phyloP scores from a whole-genome alignment of 345 rosid genomes.

The Citrus trifoliata region DNA sequence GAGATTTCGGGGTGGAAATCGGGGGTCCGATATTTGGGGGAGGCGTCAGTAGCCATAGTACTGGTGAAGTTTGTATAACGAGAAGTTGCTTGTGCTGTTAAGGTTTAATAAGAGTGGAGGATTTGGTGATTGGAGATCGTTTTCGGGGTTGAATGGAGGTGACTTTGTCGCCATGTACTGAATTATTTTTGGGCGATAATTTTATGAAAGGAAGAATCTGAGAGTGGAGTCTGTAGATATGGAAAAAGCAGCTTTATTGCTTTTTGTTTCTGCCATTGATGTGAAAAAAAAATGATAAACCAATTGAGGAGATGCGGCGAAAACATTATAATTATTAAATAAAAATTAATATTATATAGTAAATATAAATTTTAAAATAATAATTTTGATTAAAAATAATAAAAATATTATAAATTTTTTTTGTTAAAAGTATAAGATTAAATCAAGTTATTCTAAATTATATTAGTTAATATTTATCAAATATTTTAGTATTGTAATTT shows the following conservation, averaged over 20 bases:
- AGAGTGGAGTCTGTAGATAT: no score
- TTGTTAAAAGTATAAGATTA: no score
- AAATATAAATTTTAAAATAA: no score
- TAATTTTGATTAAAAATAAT: no score
- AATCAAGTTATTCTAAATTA: no score
- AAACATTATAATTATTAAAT: not conserved
- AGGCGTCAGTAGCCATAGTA: constrained; percentile 53
- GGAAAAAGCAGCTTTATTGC: not conserved
- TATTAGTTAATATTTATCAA: no score
- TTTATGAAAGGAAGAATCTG: not conserved
- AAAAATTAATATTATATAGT: no score
- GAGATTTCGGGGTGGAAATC: constrained; percentile 47
- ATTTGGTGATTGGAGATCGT: constrained; percentile 17
- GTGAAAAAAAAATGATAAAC: no score
- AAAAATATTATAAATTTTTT: no score
- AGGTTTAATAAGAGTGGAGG: constrained; percentile 3
- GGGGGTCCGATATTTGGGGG: constrained; percentile 47
- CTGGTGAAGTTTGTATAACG: not conserved
- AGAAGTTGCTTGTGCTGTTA: not conserved
- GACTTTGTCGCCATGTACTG: constrained; percentile 17
- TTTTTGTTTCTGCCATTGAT: not conserved
- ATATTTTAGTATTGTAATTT: no score
- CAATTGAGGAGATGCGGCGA: no score
- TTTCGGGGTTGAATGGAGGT: constrained; percentile 11
- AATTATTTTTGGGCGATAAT: constrained; percentile 2